phyloP scores from a whole-genome alignment of 805 yeast species.

The Suhomyces kilbournensis region DNA sequence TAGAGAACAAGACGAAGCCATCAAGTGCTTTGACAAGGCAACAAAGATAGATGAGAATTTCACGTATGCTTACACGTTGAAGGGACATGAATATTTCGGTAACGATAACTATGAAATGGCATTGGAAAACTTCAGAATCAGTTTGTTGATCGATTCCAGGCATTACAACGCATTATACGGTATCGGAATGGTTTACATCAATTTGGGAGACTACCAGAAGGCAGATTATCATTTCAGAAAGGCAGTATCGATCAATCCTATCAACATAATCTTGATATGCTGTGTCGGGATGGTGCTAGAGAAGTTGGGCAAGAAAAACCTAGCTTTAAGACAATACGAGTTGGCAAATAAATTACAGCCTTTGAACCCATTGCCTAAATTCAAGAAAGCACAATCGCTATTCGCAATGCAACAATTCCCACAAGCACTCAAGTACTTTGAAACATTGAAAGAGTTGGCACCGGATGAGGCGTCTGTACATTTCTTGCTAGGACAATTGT shows the following conservation, averaged over 20 bases:
- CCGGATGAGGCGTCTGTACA: constrained; percentile 97
- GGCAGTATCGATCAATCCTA: constrained; percentile 86
- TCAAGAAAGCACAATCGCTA: constrained; percentile 81
- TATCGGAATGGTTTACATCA: constrained; percentile 87
- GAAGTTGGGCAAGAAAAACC: constrained; percentile 60
- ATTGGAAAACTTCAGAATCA: constrained; percentile 73
- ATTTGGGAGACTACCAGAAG: constrained; percentile 75
- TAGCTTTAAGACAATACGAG: constrained; percentile 79
- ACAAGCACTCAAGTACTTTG: constrained; percentile 72
- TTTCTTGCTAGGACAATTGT: constrained; percentile 81
- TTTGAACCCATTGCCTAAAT: constrained; percentile 76
- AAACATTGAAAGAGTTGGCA: constrained; percentile 66
- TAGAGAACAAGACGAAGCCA: constrained; percentile 85
- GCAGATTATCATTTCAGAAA: constrained; percentile 86
- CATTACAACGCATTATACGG: constrained; percentile 97
- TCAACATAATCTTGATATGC: constrained; percentile 82
- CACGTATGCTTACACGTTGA: constrained; percentile 86
- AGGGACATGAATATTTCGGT: constrained; percentile 88
- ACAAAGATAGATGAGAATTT: constrained; percentile 62
- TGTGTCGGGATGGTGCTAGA: constrained; percentile 94
- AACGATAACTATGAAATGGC: constrained; percentile 92
- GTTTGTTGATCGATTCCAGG: constrained; percentile 70
- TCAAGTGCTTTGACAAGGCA: constrained; percentile 81
- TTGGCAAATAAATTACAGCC: constrained; percentile 85
- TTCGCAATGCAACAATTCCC: constrained; percentile 68